phyloP scores from a whole-genome alignment of 2,329 filamentous ascomycete genomes.

The Colletotrichum sp. region DNA sequence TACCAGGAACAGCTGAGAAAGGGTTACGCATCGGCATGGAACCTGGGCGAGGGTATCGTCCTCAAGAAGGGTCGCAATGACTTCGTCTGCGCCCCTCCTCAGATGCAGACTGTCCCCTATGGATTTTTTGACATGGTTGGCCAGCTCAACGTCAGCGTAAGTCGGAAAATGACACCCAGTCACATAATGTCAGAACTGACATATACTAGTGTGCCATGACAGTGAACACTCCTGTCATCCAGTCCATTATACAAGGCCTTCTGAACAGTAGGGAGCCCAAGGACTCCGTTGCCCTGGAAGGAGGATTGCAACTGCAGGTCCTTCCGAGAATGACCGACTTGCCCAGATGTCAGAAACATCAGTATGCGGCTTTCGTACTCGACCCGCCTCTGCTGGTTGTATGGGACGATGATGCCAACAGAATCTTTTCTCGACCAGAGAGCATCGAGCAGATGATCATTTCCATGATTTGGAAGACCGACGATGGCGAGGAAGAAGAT shows the following conservation, averaged over 20 bases:
- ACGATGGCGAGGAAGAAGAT: conserved; percentile 40
- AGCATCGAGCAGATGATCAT: conserved; percentile 59
- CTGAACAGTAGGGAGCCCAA: conserved; percentile 40
- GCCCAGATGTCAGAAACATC: conserved; percentile 66
- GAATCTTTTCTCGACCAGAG: conserved; percentile 56
- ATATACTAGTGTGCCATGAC: conserved; percentile 66
- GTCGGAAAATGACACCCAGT: conserved; percentile 22
- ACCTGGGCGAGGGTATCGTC: conserved; percentile 57
- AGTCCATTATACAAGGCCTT: conserved; percentile 57
- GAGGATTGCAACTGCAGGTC: conserved; percentile 66
- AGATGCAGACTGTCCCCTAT: conserved; percentile 40
- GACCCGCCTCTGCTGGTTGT: conserved; percentile 64
- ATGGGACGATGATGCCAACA: conserved; percentile 67
- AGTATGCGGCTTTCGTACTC: conserved; percentile 69
- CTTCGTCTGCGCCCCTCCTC: conserved; percentile 46
- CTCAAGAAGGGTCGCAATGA: conserved; percentile 56
- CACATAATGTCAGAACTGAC: background rate
- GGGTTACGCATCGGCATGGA: conserved; percentile 18
- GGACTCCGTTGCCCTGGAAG: conserved; percentile 62
- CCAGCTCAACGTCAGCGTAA: conserved; percentile 58
- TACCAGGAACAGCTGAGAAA: conserved; percentile 23
- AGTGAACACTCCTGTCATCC: conserved; percentile 68
- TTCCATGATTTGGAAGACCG: conserved; percentile 58
- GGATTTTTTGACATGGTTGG: conserved; percentile 49
- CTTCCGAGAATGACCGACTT: conserved; percentile 62